Base-by-base conservation (phyloP, 177 flowering plant species). In the Vitis hybrid region DNA sequence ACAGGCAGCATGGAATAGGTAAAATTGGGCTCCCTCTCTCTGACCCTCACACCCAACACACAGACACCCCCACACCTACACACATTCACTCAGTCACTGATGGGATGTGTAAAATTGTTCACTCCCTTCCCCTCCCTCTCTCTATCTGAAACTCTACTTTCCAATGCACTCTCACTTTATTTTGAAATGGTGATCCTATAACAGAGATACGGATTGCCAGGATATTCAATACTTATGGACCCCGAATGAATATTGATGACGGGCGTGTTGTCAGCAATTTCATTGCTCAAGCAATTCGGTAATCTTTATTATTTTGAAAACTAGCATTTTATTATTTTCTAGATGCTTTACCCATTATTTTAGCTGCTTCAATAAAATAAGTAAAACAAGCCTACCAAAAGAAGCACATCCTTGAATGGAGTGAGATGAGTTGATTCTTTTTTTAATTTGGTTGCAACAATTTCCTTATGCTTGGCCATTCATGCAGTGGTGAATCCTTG, bases 251-350 rank as follows among this genome's bases (percentile, higher is more conserved):
- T 68, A 84, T 85, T 75, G 91, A 87, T 70, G 91, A 87, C 66
- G 91, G 91, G 10, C 89, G 91, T 62, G 91, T 87, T 71, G 91
- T 87, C 67, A 87, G 91, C 83, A 87, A 87, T 73, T 87, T 87
- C 77, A 85, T 87, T 11, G 91, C 91, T 72, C 91, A 87, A 75
- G 91, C 91, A 61, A 77, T 87, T 55, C 72, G 91, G 91, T 85
- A 20, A 31, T 26, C 48, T 39, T 39, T 39, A 39, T 7, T 39
- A 39, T 39, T 5, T 5, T 39, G 45, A 39, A 39, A 39, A 39
- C 45, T 39, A 39, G 6, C 45, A 39, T 39, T 39, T 39, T 5
- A 7, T 39, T 39, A 39, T 39, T 39, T 39, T 39, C 45, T 39
- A 39, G 8, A 39, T 39, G 45, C 8, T 39, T 39, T 39, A 39